Evolutionary conservation across 1,284 basidiomycete species (phyloP), one percentile per base, ranked within the genome.

Genomic region (Ganoderma sinense): DNA sequence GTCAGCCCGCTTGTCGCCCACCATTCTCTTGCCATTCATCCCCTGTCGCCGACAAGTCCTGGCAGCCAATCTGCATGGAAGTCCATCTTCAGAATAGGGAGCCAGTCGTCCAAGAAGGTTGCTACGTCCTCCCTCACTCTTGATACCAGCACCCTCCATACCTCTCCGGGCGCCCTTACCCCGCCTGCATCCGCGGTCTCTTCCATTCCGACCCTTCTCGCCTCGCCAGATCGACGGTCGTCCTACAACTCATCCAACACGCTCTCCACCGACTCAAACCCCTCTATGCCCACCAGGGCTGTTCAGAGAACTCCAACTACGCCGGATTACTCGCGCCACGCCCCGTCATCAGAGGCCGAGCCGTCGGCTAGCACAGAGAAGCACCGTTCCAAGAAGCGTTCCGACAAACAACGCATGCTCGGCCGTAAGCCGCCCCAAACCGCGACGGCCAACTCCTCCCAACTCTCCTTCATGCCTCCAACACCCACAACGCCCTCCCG

Each of bases 211-310:
- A 81, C 83, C 29, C 84, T 87, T 23, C 82, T 85, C 66, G 78
- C 83, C 39, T 80, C 82, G 56, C 71, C 77, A 69, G 87, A 89
- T 79, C 86, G 87, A 66, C 86, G 91, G 62, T 90, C 87, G 55
- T 93, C 92, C 6, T 92, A 88, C 80, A 91, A 89, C 76, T 93
- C 92, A 13, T 92, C 91, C 53, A 88, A 88, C 73, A 89, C 90
- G 0, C 86, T 87, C 71, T 92, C 91, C 13, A 89, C 84, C 74
- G 91, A 91, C 76, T 92, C 90, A 1, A 87, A 87, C 78, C 78
- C 75, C 41, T 79, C 82, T 64, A 82, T 82, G 73, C 71, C 83
- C 45, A 69, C 84, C 29, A 67, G 75, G 53, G 71, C 72, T 40
- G 69, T 75, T 48, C 73, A 77, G 40, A 72, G 73, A 48, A 76